Evolutionary conservation across 2,329 filamentous ascomycete genomes (phyloP), one percentile per base, ranked within the genome.

Genomic region (Neobulgaria alba): DNA sequence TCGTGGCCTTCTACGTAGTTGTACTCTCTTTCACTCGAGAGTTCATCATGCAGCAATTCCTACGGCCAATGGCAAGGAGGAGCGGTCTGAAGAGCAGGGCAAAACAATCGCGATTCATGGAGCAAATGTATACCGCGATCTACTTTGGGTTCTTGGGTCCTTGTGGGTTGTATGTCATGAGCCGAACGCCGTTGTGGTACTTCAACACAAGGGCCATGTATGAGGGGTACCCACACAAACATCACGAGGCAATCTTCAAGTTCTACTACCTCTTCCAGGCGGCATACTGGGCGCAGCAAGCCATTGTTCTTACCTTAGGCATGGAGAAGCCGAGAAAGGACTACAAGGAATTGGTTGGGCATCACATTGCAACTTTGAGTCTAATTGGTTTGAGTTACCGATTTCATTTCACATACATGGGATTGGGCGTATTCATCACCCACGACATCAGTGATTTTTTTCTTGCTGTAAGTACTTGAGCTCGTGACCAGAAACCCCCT

Each of bases 401-500:
- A 46, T 96, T 95, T 70, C 89, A 96, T 65, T 96, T 95, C 63
- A 93, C 88, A 15, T 90, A 95, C 65, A 93, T 96, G 61, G 89
- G 89, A 18, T 67, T 95, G 41, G 85, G 87, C 15, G 87, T 96
- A 23, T 96, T 95, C 64, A 87, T 92, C 47, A 95, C 89, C 8
- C 87, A 94, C 63, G 89, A 96, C 59, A 85, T 95, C 47, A 88
- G 82, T 45, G 89, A 95, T 63, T 95, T 95, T 67, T 95, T 95
- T 75, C 74, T 95, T 33, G 89, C 90, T 29, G 85, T 89, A 75
- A 65, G 81, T 66, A 21, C 38, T 30, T 12, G 15, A 14, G 36
- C 39, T 26, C n/a, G 29, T 3, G 14, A 14, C n/a, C n/a, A 7
- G 21, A 1, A 17, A 14, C 20, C n/a, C 8, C 23, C 12, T 21